These are phyloP conservation scores for Xylaria multiplex DNA, from an alignment of 2,329 filamentous ascomycete species.

Conservation along the genomic window DNA sequence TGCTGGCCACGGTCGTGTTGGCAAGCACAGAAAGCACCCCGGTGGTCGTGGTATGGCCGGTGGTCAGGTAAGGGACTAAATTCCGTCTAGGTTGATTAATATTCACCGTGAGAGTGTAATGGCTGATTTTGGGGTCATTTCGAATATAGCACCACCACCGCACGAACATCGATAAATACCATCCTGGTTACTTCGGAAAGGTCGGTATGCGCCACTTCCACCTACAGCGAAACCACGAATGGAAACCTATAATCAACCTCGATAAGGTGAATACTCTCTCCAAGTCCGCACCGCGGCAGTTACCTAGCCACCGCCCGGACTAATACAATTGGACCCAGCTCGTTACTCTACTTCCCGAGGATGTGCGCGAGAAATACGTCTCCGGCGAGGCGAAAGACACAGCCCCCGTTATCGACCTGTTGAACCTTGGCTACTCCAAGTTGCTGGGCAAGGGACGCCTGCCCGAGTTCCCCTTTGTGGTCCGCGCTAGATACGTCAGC, in stretches of 20 bases:
- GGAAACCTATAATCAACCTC: slow-evolving; percentile 98
- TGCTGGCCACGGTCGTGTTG: slow-evolving; percentile 97
- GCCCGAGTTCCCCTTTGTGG: slow-evolving; percentile 91
- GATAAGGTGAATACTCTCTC: slow-evolving; percentile 78
- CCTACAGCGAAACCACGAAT: slow-evolving; percentile 94
- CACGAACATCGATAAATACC: slow-evolving; percentile 85
- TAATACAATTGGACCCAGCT: slow-evolving; percentile 66
- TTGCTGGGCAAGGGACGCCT: slow-evolving; percentile 98
- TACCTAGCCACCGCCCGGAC: not conserved
- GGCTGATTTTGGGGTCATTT: slow-evolving; percentile 78
- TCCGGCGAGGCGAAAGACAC: slow-evolving; percentile 83
- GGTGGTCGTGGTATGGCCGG: slow-evolving; percentile 83
- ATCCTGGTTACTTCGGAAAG: slow-evolving; percentile 99
- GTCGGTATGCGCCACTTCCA: slow-evolving; percentile 97
- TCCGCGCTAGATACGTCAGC: slow-evolving; percentile 95
- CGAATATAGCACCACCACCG: slow-evolving; percentile 85
- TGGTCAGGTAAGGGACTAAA: slow-evolving; percentile 33
- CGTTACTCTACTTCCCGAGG: slow-evolving; percentile 91
- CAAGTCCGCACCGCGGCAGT: not conserved
- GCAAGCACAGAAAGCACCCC: slow-evolving; percentile 96
- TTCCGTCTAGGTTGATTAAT: not conserved
- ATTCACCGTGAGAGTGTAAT: not conserved
- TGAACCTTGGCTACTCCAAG: slow-evolving; percentile 97
- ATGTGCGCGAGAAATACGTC: slow-evolving; percentile 94
- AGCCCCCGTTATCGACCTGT: slow-evolving; percentile 96